A percentile compares a stretch with the other conserved stretches of the same genome.
Conservation (phyloP, 2,329 filamentous ascomycete species). For the Fusarium falciforme region DNA sequence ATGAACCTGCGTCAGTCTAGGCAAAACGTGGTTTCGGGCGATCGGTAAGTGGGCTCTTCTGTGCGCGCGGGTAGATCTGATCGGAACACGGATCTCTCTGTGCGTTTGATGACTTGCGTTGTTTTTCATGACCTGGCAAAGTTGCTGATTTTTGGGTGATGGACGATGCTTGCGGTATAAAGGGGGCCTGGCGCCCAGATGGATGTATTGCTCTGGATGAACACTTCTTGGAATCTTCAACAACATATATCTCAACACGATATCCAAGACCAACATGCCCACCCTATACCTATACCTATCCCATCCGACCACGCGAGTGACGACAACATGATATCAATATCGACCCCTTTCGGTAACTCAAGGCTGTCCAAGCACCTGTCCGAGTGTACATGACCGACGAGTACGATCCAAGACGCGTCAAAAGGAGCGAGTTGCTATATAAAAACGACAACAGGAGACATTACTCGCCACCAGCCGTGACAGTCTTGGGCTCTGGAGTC, state of each 20-base stretch:
- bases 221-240: not conserved
- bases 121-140: conserved; percentile 16
- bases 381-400: not conserved
- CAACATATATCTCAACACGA: not conserved
- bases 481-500: conserved; percentile 45
- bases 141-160: conserved; percentile 7
- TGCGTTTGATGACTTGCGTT: conserved; percentile 9
- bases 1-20: not conserved
- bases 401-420: not conserved
- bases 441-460: conserved; percentile 1
- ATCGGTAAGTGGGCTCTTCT: conserved; percentile 38
- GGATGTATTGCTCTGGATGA: not conserved
- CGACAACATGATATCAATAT: not conserved
- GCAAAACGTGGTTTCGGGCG: conserved; percentile 26
- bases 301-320: not conserved
- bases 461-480: conserved; percentile 46
- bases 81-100: conserved; percentile 28
- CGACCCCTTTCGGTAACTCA: not conserved
- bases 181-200: not conserved
- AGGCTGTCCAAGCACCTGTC: not conserved
- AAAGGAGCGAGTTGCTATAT: conserved; percentile 23
- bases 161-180: not conserved
- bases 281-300: not conserved
- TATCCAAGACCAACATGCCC: not conserved
- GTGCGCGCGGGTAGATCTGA: conserved; percentile 28